These are phyloP conservation scores for Aspergillus pseudoglaucus DNA, from an alignment of 2,329 filamentous ascomycete species.

Conservation along the genomic window DNA sequence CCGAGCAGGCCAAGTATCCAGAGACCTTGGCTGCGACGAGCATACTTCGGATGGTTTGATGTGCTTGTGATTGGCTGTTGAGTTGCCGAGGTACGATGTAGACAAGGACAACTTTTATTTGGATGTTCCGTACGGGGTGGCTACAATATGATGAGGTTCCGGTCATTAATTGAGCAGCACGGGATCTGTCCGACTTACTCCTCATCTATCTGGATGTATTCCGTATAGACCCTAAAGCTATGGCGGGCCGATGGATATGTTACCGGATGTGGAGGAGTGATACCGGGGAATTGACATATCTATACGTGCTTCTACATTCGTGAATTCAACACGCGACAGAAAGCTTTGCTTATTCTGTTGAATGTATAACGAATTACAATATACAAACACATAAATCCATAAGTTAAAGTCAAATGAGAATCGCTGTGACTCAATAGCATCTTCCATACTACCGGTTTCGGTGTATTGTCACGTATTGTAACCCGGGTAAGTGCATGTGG, in stretches of 20 bases:
- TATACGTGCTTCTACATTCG: not conserved
- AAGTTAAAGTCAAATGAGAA: not conserved
- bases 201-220: too few species aligned
- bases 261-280: not conserved
- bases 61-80: slow-evolving; percentile 3
- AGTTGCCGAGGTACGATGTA: not conserved
- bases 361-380: too few species aligned
- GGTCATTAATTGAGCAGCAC: too few species aligned
- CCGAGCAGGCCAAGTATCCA: too few species aligned
- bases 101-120: not conserved
- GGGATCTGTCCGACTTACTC: too few species aligned
- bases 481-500: slow-evolving; percentile 7
- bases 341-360: too few species aligned
- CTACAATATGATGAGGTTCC: not conserved
- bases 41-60: slow-evolving; percentile 1
- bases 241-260: not conserved
- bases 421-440: not conserved
- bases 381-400: not conserved
- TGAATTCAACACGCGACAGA: too few species aligned
- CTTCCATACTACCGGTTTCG: not conserved
- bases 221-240: too few species aligned
- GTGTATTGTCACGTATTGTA: slow-evolving; percentile 12
- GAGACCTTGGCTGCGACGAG: not conserved
- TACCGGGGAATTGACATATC: not conserved
- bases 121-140: not conserved